Base-by-base conservation (phyloP, 306 rosid species). In the Rosa persica region DNA sequence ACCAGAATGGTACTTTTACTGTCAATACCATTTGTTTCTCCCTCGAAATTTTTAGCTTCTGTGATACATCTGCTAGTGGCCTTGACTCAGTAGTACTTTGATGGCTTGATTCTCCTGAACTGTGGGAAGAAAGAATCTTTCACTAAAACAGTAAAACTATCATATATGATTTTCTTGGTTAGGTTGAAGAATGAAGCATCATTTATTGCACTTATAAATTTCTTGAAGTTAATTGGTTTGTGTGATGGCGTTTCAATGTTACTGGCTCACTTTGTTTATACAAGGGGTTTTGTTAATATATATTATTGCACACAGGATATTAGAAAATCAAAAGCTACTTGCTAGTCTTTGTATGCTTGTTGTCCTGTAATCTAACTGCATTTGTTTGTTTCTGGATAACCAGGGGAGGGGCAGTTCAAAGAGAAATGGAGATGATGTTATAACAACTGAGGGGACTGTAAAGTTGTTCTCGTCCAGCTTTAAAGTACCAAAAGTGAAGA, bases 401-500 rank as follows among this genome's bases (percentile, higher is more conserved):
- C 83, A 92, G 97, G 88, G 82, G 66, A 64, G 55, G 42, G 80
- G 69, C 78, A 58, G 86, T 57, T 82, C 72, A 66, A 94, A 94
- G 90, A 89, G 96, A 89, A 88, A 92, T 77, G 82, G 68, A 48
- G 69, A 49, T 19, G 75, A 82, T 10, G 85, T n/a, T 67, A 44
- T 65, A 43, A 78, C 76, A 54, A 20, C 60, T 47, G 79, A 77
- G 0, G 84, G 44, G 66, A 82, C 92, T 49, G 93, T 96, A 23
- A 92, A 88, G 72, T 81, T 92, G 77, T 90, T 94, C 86, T 75
- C 96, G n/a, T 79, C 93, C 67, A 39, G 80, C 71, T 90, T 94
- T 80, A 92, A 86, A 88, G 89, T 90, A 86, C 98, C 96, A 55
- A 94, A 94, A 83, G 66, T 94, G 85, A 94, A 90, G 94, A 72